These are phyloP conservation scores for Candida saitoana DNA, from an alignment of 805 yeast genomes.

Conservation along the genomic window DNA sequence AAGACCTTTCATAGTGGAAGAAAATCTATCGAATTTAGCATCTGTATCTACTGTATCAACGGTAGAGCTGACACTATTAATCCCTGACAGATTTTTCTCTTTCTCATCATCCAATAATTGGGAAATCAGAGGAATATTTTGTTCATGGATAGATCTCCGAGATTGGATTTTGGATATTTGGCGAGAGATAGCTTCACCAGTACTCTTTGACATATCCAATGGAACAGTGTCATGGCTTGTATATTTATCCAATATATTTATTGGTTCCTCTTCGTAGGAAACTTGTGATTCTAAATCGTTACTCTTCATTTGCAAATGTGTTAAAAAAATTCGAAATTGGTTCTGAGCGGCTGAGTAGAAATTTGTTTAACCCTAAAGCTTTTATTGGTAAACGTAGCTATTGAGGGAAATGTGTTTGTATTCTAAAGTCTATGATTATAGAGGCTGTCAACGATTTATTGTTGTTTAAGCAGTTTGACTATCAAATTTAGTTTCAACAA, in stretches of 20 bases:
- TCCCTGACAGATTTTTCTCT: not conserved
- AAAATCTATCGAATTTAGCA: slow-evolving; percentile 11
- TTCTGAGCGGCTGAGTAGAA: not conserved
- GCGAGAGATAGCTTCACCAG: slow-evolving; percentile 18
- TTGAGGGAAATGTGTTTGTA: too few relatives aligned
- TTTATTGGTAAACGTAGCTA: too few relatives aligned
- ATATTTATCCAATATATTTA: not conserved
- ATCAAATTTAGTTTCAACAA: too few relatives aligned
- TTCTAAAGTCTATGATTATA: too few relatives aligned
- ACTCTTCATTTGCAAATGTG: not conserved
- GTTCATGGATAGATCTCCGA: slow-evolving; percentile 7
- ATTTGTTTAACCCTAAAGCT: too few relatives aligned
- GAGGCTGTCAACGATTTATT: too few relatives aligned
- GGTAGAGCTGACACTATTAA: slow-evolving; percentile 1
- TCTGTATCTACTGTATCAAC: slow-evolving; percentile 6
- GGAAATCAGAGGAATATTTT: not conserved
- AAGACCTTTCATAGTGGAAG: slow-evolving; percentile 10
- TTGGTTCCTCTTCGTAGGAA: not conserved
- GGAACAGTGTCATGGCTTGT: slow-evolving; percentile 12
- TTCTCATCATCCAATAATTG: slow-evolving; percentile 4
- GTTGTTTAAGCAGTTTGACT: too few relatives aligned
- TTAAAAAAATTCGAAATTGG: not conserved
- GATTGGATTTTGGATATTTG: slow-evolving; percentile 20
- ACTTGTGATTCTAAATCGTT: not conserved
- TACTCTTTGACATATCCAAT: slow-evolving; percentile 14